These are phyloP conservation scores for Craterostigma plantagineum DNA, from an alignment of 257 asterid species.

Conservation along the genomic window DNA sequence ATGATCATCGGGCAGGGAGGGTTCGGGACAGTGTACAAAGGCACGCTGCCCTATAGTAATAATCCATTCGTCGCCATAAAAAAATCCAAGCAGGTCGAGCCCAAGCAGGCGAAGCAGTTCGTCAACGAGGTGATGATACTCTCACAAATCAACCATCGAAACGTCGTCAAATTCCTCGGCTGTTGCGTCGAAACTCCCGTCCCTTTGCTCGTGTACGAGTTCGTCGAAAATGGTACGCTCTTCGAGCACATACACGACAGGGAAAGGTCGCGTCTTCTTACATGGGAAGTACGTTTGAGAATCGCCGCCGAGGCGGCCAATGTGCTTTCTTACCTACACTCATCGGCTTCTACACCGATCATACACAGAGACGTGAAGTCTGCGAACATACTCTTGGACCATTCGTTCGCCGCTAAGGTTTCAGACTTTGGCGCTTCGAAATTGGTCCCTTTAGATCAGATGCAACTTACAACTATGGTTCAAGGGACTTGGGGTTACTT, in stretches of 20 bases:
- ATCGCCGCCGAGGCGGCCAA: constrained; percentile 21
- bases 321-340: constrained; percentile 26
- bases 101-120: constrained; percentile 23
- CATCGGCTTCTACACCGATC: constrained; percentile 19
- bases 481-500: constrained; percentile 25
- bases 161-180: constrained; percentile 18
- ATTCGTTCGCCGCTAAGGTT: constrained; percentile 13
- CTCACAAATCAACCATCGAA: constrained; percentile 16
- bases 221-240: constrained; percentile 8
- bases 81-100: constrained; percentile 14
- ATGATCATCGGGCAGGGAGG: constrained; percentile 20
- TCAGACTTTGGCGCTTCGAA: constrained; percentile 21
- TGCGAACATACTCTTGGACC: constrained; percentile 21
- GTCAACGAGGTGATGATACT: constrained; percentile 21
- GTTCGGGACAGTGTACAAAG: constrained; percentile 13
- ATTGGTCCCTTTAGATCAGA: constrained; percentile 16
- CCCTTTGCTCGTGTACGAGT: constrained; percentile 22
- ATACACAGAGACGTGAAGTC: constrained; percentile 28
- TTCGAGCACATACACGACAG: constrained; percentile 6
- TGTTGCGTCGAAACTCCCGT: constrained; percentile 24
- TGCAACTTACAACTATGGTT: constrained; percentile 15
- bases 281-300: constrained; percentile 14
- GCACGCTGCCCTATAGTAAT: constrained; percentile 4
- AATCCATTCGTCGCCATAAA: constrained; percentile 11
- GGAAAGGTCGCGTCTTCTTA: constrained; percentile 6